Conservation (phyloP, 2,329 filamentous ascomycete species). For the Cadophora luteo-olivacea region DNA sequence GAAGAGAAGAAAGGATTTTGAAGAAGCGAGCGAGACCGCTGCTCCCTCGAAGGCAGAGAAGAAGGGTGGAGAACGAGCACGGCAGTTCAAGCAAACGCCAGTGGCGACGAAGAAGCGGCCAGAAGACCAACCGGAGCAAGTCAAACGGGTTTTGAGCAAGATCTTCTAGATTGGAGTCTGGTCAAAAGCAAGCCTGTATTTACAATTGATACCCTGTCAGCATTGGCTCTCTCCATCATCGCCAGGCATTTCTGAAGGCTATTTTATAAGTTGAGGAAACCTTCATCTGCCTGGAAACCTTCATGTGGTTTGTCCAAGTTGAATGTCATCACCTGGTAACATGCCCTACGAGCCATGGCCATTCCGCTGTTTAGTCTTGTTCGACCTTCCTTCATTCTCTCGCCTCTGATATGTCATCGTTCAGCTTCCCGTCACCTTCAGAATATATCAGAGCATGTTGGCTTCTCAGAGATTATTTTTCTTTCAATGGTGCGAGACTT, state of each 20-base stretch:
- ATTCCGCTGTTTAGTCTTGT: too few species aligned
- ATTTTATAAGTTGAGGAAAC: neutral
- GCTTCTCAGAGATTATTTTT: too few species aligned
- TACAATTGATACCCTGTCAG: neutral
- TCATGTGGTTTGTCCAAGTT: neutral
- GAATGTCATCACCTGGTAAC: neutral
- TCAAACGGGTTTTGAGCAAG: constrained; percentile 67
- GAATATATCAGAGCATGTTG: too few species aligned
- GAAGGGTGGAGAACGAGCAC: constrained; percentile 47
- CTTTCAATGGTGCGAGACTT: too few species aligned
- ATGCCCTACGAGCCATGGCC: too few species aligned
- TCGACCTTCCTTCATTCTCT: too few species aligned
- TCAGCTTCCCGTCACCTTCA: too few species aligned
- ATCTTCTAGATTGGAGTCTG: constrained; percentile 57
- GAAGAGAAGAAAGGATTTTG: constrained; percentile 50
- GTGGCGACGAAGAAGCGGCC: constrained; percentile 57
- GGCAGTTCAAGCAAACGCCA: constrained; percentile 72
- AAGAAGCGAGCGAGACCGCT: constrained; percentile 36
- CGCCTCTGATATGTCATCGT: too few species aligned
- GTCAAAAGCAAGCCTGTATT: neutral
- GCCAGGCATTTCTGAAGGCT: neutral
- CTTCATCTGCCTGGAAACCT: neutral
- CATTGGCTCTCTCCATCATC: neutral
- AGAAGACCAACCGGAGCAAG: constrained; percentile 59
- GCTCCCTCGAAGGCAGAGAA: constrained; percentile 38